Conservation (phyloP, 768 basidiomycete species). For the Lentinula raphanica region DNA sequence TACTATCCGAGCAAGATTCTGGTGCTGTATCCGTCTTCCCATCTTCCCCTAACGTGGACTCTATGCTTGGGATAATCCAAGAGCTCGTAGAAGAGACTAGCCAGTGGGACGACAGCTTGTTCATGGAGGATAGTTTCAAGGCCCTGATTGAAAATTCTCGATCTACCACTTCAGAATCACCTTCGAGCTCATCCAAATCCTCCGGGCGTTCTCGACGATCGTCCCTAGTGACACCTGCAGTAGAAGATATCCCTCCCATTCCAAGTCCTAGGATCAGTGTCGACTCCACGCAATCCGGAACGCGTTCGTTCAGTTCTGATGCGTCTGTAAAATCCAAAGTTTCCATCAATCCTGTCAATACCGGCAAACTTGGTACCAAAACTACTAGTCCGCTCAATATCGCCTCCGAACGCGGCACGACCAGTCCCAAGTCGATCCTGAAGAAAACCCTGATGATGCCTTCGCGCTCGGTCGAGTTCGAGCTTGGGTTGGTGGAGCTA, state of each 20-base stretch:
- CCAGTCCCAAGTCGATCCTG: background rate
- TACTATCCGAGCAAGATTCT: background rate
- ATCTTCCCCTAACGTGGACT: constrained; percentile 18
- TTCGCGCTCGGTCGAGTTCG: constrained; percentile 4
- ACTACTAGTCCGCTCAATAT: background rate
- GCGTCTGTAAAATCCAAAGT: background rate
- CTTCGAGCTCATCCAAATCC: background rate
- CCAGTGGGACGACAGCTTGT: constrained; percentile 45
- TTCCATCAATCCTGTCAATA: background rate
- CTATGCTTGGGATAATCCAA: constrained; percentile 37
- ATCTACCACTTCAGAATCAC: background rate
- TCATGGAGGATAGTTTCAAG: constrained; percentile 44
- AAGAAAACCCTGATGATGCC: background rate
- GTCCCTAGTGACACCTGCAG: background rate
- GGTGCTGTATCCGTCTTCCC: no score
- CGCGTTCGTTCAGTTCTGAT: background rate
- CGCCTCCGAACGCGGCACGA: background rate
- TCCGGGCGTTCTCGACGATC: background rate
- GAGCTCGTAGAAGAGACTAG: constrained; percentile 47
- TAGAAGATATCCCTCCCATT: background rate
- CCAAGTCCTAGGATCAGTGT: background rate
- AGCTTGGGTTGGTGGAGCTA: constrained; percentile 3
- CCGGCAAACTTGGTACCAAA: background rate
- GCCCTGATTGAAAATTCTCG: constrained; percentile 28
- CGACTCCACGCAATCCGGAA: background rate